A percentile compares a stretch with the other conserved stretches of the same genome.
Conservation (phyloP, 208 protist species). For the Crithidia thermophila region DNA sequence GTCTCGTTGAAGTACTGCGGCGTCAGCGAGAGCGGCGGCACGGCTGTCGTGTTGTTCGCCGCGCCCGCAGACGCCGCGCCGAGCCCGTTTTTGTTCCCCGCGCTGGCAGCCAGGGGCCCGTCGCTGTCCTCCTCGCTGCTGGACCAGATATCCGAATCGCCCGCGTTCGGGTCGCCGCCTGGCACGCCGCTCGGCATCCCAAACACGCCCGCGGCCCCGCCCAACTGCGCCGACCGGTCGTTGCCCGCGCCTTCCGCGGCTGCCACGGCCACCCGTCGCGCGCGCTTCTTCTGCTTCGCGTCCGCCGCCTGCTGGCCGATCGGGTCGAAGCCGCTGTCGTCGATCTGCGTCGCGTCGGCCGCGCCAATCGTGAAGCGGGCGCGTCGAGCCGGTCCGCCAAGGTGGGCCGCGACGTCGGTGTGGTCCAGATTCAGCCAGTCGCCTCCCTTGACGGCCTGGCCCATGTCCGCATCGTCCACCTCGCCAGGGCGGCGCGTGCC, state of each 20-base stretch:
- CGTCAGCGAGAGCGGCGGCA: slow-evolving; percentile 1
- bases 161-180: slow-evolving; percentile 1
- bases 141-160: slow-evolving; percentile 19
- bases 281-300: slow-evolving; percentile 43
- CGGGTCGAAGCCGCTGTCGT: slow-evolving; percentile 54
- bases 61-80: slow-evolving; percentile 6
- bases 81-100: slow-evolving; percentile 3
- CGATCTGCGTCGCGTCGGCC: not conserved
- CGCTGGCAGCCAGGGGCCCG: slow-evolving; percentile 3
- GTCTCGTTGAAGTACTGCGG: slow-evolving; percentile 44
- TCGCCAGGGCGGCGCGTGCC: slow-evolving; percentile 44
- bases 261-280: slow-evolving; percentile 31
- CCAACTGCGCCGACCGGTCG: not conserved
- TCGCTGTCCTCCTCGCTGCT: slow-evolving; percentile 26
- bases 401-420: not conserved
- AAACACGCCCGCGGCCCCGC: not conserved
- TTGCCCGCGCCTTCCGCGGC: slow-evolving; percentile 20
- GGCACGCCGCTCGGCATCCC: not conserved
- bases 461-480: slow-evolving; percentile 61
- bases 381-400: not conserved
- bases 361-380: not conserved
- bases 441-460: slow-evolving; percentile 38
- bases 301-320: slow-evolving; percentile 59
- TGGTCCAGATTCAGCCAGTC: slow-evolving; percentile 42
- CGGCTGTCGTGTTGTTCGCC: not conserved